Percentiles rank a stretch among this genome's conserved stretches.
phyloP scores from a whole-genome alignment of 345 rosid species.

The Camelina sativa region DNA sequence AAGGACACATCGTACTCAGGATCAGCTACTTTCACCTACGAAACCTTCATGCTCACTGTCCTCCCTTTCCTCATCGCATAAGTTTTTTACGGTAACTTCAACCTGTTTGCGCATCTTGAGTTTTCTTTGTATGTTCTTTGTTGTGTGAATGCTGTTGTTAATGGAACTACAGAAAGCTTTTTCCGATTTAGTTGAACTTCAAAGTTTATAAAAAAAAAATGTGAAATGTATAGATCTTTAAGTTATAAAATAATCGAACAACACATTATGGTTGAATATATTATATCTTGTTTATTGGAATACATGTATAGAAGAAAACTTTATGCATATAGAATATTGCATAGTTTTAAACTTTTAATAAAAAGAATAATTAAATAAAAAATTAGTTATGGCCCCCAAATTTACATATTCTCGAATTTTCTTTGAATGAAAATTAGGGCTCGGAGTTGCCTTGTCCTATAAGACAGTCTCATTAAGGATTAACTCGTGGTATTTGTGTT shows the following conservation, averaged over 20 bases:
- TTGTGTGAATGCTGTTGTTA: slow-evolving; percentile 25
- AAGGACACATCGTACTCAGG: slow-evolving; percentile 70
- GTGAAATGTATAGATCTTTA: slow-evolving; percentile 33
- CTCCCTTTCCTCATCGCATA: slow-evolving; percentile 88
- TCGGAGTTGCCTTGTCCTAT: slow-evolving; percentile 22
- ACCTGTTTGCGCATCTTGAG: slow-evolving; percentile 1
- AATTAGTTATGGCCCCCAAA: background rate
- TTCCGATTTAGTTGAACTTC: slow-evolving; percentile 16
- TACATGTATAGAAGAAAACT: background rate
- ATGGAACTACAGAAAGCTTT: slow-evolving; percentile 16
- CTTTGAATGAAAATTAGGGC: background rate
- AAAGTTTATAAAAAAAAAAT: slow-evolving; percentile 7
- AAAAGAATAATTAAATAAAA: background rate
- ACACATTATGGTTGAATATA: slow-evolving; percentile 39
- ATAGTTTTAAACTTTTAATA: background rate
- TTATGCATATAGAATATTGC: slow-evolving; percentile 12
- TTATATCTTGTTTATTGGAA: slow-evolving; percentile 20
- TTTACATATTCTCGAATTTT: background rate
- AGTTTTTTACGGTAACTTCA: slow-evolving; percentile 17
- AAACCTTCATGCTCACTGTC: slow-evolving; percentile 83
- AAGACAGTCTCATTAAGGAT: background rate
- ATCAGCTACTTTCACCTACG: slow-evolving; percentile 80
- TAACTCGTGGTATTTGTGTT: background rate
- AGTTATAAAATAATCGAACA: slow-evolving; percentile 26
- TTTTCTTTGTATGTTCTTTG: background rate